Percentiles rank a stretch among this genome's conserved stretches.
Evolutionary conservation across 1,139 yeast species (phyloP).

Genomic region (Zygoascus hellenicus): DNA sequence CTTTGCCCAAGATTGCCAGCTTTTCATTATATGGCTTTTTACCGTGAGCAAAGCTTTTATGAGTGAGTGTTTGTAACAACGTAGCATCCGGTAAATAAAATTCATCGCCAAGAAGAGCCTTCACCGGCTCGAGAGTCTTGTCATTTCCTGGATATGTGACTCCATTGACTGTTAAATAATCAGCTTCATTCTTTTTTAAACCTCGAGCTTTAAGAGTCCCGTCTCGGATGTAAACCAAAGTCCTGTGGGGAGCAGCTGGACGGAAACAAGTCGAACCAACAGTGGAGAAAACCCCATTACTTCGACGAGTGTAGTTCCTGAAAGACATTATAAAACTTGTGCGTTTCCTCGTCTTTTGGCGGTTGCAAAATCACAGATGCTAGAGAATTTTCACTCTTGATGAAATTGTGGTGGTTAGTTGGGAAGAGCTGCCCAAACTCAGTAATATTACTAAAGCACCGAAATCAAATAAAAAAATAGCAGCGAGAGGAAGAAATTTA

Average conservation of each 20-base stretch:
- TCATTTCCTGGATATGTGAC: conserved; percentile 50
- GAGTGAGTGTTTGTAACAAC: conserved; percentile 76
- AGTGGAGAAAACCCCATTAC: no score
- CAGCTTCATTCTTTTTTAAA: conserved; percentile 67
- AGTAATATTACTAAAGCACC: not conserved
- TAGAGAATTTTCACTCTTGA: no score
- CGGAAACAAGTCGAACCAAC: no score
- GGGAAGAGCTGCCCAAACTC: no score
- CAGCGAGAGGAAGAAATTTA: conserved; percentile 4
- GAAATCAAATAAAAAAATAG: not conserved
- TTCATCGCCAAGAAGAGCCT: conserved; percentile 49
- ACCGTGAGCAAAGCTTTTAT: conserved; percentile 92
- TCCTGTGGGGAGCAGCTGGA: conserved; percentile 1
- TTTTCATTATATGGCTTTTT: conserved; percentile 83
- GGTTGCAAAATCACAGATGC: no score
- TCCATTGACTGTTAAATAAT: conserved; percentile 55
- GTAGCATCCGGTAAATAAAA: conserved; percentile 39
- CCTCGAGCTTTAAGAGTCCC: conserved; percentile 66
- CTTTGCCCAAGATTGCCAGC: conserved; percentile 71
- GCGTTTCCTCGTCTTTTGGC: no score
- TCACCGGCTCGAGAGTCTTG: conserved; percentile 45
- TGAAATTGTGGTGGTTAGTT: no score
- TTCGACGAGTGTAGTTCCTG: no score
- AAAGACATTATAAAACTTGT: no score
- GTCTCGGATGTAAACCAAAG: conserved; percentile 41